Evolutionary conservation across 148 eudicot genomes (phyloP).

Genomic region (Suaeda aralocaspica): DNA sequence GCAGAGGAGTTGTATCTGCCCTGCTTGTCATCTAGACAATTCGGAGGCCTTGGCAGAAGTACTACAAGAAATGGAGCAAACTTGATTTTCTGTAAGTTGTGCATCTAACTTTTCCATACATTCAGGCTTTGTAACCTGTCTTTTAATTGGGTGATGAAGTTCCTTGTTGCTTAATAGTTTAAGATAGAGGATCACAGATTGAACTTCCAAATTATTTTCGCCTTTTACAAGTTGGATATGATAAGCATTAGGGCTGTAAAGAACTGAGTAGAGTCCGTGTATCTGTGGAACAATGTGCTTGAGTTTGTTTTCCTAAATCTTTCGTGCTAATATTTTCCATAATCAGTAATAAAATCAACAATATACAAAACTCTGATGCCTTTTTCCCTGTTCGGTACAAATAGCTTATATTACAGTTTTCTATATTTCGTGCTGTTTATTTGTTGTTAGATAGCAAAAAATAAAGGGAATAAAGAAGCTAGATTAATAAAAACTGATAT

Average conservation of each 20-base stretch:
- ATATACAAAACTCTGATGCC: conserved; percentile 13
- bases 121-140: not conserved
- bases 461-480: not conserved
- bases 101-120: conserved; percentile 2
- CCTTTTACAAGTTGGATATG: not conserved
- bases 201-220: conserved; percentile 7
- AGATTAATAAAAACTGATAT: conserved; percentile 2
- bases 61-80: conserved; percentile 41
- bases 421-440: conserved; percentile 4
- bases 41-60: conserved; percentile 50
- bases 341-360: not conserved
- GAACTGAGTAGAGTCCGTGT: not conserved
- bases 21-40: conserved; percentile 56
- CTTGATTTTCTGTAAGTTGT: conserved; percentile 24
- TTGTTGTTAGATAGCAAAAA: conserved; percentile 7
- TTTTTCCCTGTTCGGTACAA: not conserved
- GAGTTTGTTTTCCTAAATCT: not conserved
- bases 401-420: conserved; percentile 5
- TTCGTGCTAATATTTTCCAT: not conserved
- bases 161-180: not conserved
- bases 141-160: not conserved
- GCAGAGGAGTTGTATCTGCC: conserved; percentile 67
- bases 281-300: conserved; percentile 1
- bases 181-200: not conserved
- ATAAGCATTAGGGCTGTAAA: not conserved